phyloP scores from a whole-genome alignment of 192 early-diverging fungal genomes.

The Linnemannia hyalina region DNA sequence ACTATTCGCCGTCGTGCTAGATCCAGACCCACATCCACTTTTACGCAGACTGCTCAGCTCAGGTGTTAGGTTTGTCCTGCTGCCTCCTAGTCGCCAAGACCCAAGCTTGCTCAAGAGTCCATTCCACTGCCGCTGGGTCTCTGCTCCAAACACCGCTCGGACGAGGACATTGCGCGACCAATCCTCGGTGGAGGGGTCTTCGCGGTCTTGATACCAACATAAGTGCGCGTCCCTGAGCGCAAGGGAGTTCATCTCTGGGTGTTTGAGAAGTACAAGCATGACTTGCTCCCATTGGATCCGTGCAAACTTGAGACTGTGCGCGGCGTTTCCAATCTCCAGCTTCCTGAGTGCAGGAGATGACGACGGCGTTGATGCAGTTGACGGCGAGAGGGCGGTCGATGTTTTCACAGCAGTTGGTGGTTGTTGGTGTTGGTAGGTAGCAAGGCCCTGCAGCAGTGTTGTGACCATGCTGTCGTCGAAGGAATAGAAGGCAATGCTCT shows the following conservation, averaged over 20 bases:
- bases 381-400: not conserved
- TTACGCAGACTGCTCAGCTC: not conserved
- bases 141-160: not conserved
- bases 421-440: not conserved
- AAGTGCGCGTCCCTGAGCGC: not conserved
- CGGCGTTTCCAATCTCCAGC: conserved; percentile 16
- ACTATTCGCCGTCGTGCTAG: not conserved
- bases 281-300: conserved; percentile 13
- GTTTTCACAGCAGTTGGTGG: not conserved
- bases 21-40: not conserved
- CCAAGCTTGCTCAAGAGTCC: not conserved
- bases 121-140: conserved; percentile 14
- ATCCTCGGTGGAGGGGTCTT: not conserved
- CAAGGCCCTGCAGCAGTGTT: conserved; percentile 1
- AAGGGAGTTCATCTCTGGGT: conserved; percentile 3
- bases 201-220: not conserved
- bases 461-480: conserved; percentile 3
- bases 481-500: conserved; percentile 20
- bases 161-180: not conserved
- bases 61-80: not conserved
- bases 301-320: not conserved
- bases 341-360: not conserved
- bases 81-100: not conserved
- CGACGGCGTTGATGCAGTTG: not conserved
- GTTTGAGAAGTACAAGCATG: conserved; percentile 7